phyloP scores from a whole-genome alignment of 2,329 filamentous ascomycete genomes.

The Stagonosporopsis tanaceti region DNA sequence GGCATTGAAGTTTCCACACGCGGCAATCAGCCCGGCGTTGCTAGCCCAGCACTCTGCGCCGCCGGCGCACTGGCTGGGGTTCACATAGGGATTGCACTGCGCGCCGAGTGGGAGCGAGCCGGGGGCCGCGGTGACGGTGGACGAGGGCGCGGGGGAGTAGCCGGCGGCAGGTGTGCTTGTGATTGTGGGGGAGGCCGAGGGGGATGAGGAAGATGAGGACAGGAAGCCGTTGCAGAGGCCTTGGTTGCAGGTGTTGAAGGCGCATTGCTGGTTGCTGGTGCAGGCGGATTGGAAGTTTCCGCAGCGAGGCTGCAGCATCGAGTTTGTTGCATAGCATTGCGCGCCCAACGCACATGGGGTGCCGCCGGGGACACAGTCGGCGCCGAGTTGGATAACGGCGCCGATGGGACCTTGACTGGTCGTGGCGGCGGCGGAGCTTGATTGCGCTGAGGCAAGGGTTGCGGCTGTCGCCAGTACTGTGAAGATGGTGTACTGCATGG shows the following conservation, averaged over 20 bases:
- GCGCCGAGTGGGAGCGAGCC: constrained; percentile 29
- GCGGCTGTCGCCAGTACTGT: constrained; percentile 23
- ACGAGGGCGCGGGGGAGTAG: constrained; percentile 17
- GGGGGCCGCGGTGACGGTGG: constrained; percentile 23
- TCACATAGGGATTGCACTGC: constrained; percentile 23
- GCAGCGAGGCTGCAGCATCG: constrained; percentile 19
- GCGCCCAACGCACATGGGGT: constrained; percentile 26
- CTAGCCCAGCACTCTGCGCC: constrained; percentile 28
- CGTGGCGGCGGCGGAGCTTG: constrained; percentile 11
- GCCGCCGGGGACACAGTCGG: constrained; percentile 20
- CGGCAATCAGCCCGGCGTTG: constrained; percentile 21
- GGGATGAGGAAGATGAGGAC: constrained; percentile 11
- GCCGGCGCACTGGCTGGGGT: constrained; percentile 18
- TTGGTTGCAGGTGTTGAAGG: constrained; percentile 31
- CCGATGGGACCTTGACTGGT: constrained; percentile 14
- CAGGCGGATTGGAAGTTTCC: constrained; percentile 33
- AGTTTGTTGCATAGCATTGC: constrained; percentile 29
- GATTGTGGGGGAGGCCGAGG: constrained; percentile 17
- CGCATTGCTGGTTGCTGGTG: constrained; percentile 28
- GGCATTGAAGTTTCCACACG: constrained; percentile 32
- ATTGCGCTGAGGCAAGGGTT: constrained; percentile 20
- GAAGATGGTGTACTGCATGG: constrained; percentile 29
- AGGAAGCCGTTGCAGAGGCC: constrained; percentile 30
- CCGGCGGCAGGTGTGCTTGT: constrained; percentile 8
- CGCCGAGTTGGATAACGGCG: constrained; percentile 21